Evolutionary conservation across 768 basidiomycete species (phyloP), one percentile per base, ranked within the genome.

Genomic region (Hericium rajendrae): DNA sequence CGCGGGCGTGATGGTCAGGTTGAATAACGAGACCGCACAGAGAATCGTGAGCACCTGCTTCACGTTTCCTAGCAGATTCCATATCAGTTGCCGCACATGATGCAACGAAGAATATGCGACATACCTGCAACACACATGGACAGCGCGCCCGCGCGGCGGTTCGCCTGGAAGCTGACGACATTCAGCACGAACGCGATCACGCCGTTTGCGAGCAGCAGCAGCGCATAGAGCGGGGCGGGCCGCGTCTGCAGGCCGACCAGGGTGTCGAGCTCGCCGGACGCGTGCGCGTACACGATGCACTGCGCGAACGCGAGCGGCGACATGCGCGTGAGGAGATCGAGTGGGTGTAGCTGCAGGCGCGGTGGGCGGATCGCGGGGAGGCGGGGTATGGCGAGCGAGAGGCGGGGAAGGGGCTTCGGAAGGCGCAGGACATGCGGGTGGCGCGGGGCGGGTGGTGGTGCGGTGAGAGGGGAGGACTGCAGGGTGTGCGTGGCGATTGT

Each of bases 81-180:
- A 3, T 9, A 48, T 57, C 13, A 65, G 57, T 26, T 48, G 9
- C n/a, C 16, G 37, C 1, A 32, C 16, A 10, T 13, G 32, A 43
- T 13, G 22, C 38, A 16, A 24, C 13, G 32, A 46, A 38, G 10
- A 13, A n/a, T 1, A 3, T 48, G 18, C 46, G 11, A 75, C 82
- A 56, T 59, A 89, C 86, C 87, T 59, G 91, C 90, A 50, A 95
- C 92, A 10, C 88, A 91, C 88, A 94, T 95, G 50, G 86, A 88
- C 61, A 95, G 68, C 12, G 93, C 85, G 2, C 94, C 93, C 0
- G 91, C 85, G 67, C 88, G 85, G 70, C 86, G 86, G 73, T 98
- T 99, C n/a, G 97, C 91, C 41, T 89, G 90, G 67, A 99, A 97
- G 68, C 88, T 91, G 57, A 97, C 90, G 2, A 97, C 83, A 64